Base-by-base conservation (phyloP, 208 protist genomes). In the Wallacemonas sp. region DNA sequence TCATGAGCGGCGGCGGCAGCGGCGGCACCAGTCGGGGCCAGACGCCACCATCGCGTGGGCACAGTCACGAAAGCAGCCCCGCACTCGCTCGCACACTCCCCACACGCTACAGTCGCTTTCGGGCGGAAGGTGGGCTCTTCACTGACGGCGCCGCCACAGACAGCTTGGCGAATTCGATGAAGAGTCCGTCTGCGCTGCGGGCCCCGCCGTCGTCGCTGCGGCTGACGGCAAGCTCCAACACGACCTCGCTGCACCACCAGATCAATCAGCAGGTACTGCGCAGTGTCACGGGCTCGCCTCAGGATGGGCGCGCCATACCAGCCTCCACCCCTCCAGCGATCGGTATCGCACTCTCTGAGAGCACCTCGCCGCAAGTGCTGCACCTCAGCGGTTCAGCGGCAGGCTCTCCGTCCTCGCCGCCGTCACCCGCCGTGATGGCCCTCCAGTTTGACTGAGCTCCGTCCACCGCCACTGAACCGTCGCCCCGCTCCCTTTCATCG, bases 191-290 rank as follows among this genome's bases (percentile, higher is more conserved):
- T 5, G 50, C 50, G 3, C 50, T 57, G 15, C 50, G 12, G 30
- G 50, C 21, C 12, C 10, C 50, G 19, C 50, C 50, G 0, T 15
- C 50, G 17, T 57, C 50, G 30, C 30, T 57, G 30, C 50, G 38
- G 9, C 30, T 57, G 13, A 57, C 50, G 19, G 38, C 50, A 32
- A 41, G 50, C 50, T 38, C 30, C 29, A 57, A 57, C 30, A n/a
- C 50, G 21, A 57, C 50, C 50, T 57, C 50, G 19, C 50, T 57
- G 6, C 50, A 57, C 22, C 50, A 57, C 21, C 50, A 57, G 30
- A 57, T 57, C 9, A 57, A 57, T 32, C 50, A 57, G 50, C 50
- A 57, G 9, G 50, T 57, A 3, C 50, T 57, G 26, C 50, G 50
- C 50, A 57, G 50, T 19, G 32, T 26, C n/a, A 39, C 50, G 29